Base-by-base conservation (phyloP, 2,329 filamentous ascomycete species). In the Talaromyces sp. region DNA sequence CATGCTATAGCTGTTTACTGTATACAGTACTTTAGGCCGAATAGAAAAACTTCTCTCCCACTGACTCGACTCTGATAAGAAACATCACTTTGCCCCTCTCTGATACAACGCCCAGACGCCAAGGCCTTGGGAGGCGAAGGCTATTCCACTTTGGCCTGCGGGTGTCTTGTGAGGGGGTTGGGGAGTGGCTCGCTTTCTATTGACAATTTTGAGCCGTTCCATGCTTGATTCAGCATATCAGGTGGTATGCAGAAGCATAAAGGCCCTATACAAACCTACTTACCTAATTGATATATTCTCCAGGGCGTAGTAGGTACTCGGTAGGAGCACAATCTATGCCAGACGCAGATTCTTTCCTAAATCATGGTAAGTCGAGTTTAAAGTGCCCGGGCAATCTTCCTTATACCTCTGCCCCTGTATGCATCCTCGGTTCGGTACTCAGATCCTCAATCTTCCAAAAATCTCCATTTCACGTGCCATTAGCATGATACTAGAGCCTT, bases 71-170 rank as follows among this genome's bases (percentile, higher is more conserved):
- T 35, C 11, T 35, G 32, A 53, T 50, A 55, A 52, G 39, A 51
- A 29, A 32, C 13, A 24, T 39, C 17, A 40, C 10, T 5, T 32
- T 16, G 24, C 42, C 27, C 33, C 24, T 13, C 32, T 35, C 20
- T 51, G 53, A 47, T 33, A 36, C 27, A 47, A 47, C 43, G 45
- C 47, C 54, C 29, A 44, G 47, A 27, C 32, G 56, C 56, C 56
- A 58, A 56, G 54, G 47, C 47, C 37, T 55, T 39, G 46, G 24
- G 35, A 46, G 22, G 30, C 22, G 36, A 55, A 51, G 47, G 20
- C 47, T 57, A 55, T 45, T 49, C 40, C 46, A 24, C 17, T 46
- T 29, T 47, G 47, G 33, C 11, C 36, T 29, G 46, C 16, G 14
- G 24, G 24, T 22, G 14, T 29, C 41, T 13, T 36, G 14, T 32